Evolutionary conservation across 1,284 basidiomycete species (phyloP), one percentile per base, ranked within the genome.

Genomic region (Phellinidium pouzarii): DNA sequence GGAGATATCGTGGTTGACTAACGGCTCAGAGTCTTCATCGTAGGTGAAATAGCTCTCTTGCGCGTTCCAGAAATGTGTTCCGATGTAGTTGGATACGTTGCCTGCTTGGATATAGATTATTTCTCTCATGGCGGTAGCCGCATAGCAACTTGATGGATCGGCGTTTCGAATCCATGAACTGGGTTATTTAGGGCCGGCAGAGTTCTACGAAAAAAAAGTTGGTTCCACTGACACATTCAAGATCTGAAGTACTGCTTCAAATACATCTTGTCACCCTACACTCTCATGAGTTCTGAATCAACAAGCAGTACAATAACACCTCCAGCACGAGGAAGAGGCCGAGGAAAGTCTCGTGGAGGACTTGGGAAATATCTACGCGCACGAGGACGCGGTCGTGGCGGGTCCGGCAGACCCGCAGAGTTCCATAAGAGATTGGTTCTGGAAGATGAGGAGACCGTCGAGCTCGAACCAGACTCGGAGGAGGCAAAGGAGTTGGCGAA

Each of bases 41-140:
- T 77, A 77, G 0, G 73, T 71, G 59, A 85, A 77, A 63, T 89
- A 89, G 58, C 66, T 71, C 63, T 87, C 82, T 64, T 88, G 85
- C 0, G 84, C 76, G 62, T 89, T 89, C 84, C 85, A 90, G 61
- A 86, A 89, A 62, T 90, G 87, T 0, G 84, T 79, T 47, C 84
- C 85, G 20, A 77, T 67, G 62, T 81, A 78, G 62, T 89, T 89
- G 17, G 87, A 74, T 44, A 78, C 60, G 27, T 71, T 66, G 42
- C 87, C 86, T 0, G 83, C 83, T 65, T 89, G 87, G 49, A 90
- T 71, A 63, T 90, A 82, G 56, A 90, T 66, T 58, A 89, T 87
- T 62, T 90, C 87, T 61, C 74, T 79, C 86, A 89, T 88, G 42
- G n/a, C n/a, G n/a, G n/a, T n/a, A n/a, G n/a, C n/a, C n/a, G n/a